Base-by-base conservation (phyloP, 306 rosid species). In the Lathyrus aphaca region DNA sequence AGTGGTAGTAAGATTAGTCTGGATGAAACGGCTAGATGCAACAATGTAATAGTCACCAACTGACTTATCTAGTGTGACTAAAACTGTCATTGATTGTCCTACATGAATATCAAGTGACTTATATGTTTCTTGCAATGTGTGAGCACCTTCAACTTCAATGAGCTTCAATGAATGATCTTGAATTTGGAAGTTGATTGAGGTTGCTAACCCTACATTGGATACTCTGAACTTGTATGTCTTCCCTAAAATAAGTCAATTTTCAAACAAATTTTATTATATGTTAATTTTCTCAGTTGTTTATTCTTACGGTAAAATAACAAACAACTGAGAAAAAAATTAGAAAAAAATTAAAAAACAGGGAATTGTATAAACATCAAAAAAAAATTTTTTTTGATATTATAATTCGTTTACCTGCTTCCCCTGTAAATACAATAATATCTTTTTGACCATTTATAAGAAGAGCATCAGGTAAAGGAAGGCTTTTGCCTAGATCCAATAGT, bases 111-210 rank as follows among this genome's bases (percentile, higher is more conserved):
- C 97, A 11, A 90, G 37, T 1, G 96, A 86, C 9, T 82, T 80
- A 12, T 88, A 93, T 1, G 35, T 39, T 21, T 90, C 97, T 74
- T 88, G 96, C 7, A 93, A 5, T 11, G 96, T 82, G 29, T 93
- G 96, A 63, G 86, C 71, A 76, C 97, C 98, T 85, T 93, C 98
- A 38, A 90, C 97, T 82, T 93, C 98, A 63, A 90, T 81, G 1
- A 90, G 85, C 16, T 62, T 87, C 83, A 93, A 39, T 0, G 23
- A 35, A 64, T 93, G 97, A 1, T 82, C 87, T 43, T 90, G 87
- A 50, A 93, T 88, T 74, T 93, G 83, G 8, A 88, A 79, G 83
- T 90, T 93, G 1, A 90, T 57, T 14, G 97, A 80, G 19, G 86
- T 85, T 68, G 82, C 51, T 60, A 83, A 25, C 0, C 98, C 96